Percentiles rank a stretch among this genome's conserved stretches.
phyloP scores from a whole-genome alignment of 1,284 basidiomycete species.

The Leccinum ambiguum region DNA sequence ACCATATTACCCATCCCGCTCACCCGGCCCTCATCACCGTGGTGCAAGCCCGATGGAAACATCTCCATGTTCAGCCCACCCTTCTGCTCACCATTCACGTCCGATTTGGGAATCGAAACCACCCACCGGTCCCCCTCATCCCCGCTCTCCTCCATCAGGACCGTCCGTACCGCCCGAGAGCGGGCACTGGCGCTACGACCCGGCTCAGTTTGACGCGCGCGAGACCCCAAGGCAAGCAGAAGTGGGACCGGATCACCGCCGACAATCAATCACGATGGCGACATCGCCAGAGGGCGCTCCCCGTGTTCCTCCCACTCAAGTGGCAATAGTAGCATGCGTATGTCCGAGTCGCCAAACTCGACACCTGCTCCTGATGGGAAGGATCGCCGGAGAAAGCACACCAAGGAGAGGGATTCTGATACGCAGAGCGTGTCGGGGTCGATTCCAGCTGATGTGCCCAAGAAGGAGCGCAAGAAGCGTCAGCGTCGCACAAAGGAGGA shows the following conservation, averaged over 20 bases:
- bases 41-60: conserved; percentile 44
- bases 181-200: conserved; percentile 36
- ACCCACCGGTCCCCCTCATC: conserved; percentile 25
- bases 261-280: conserved; percentile 25
- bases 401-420: conserved; percentile 43
- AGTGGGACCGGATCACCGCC: conserved; percentile 24
- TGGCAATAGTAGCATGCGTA: conserved; percentile 24
- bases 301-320: conserved; percentile 26
- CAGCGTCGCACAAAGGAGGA: conserved; percentile 39
- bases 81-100: conserved; percentile 22
- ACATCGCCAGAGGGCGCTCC: conserved; percentile 34
- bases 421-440: conserved; percentile 33
- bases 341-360: conserved; percentile 44
- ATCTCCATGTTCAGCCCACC: conserved; percentile 53
- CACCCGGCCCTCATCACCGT: conserved; percentile 32
- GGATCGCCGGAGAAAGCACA: conserved; percentile 30
- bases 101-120: conserved; percentile 35
- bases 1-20: conserved; percentile 30
- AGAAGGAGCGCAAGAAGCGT: conserved; percentile 44
- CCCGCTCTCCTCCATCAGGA: conserved; percentile 27
- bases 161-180: conserved; percentile 20
- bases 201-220: conserved; percentile 30
- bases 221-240: conserved; percentile 32
- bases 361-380: conserved; percentile 34
- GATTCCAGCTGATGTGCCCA: conserved; percentile 32